phyloP scores from a whole-genome alignment of 176 grass and related monocot genomes.

The Cenchrus fungigraminus region DNA sequence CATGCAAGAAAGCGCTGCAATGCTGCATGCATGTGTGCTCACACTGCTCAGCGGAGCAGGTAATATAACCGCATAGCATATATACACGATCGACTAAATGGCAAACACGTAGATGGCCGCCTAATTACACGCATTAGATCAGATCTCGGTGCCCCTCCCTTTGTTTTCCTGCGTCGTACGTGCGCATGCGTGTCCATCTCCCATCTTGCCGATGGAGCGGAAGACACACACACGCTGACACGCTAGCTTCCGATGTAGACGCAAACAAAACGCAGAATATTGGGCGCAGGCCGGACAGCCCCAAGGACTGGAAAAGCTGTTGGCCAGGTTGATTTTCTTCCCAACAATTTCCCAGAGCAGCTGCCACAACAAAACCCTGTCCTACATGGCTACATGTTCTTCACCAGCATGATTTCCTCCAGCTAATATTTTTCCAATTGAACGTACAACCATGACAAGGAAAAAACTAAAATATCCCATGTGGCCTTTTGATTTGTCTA shows the following conservation, averaged over 20 bases:
- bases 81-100: too few relatives aligned
- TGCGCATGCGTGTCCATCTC: too few relatives aligned
- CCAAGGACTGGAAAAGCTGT: background rate
- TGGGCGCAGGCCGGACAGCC: background rate
- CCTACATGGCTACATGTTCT: background rate
- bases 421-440: too few relatives aligned
- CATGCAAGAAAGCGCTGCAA: too few relatives aligned
- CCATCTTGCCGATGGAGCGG: background rate
- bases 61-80: too few relatives aligned
- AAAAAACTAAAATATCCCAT: too few relatives aligned
- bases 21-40: too few relatives aligned
- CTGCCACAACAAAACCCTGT: background rate
- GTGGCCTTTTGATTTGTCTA: too few relatives aligned
- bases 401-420: background rate
- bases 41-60: too few relatives aligned
- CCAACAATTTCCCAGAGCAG: background rate
- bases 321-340: background rate
- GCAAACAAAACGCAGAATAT: slow-evolving; percentile 31
- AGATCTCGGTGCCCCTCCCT: background rate
- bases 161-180: background rate
- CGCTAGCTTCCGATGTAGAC: slow-evolving; percentile 11
- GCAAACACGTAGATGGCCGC: too few relatives aligned
- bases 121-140: too few relatives aligned
- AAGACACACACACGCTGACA: background rate
- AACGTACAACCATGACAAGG: too few relatives aligned